These are phyloP conservation scores for Saccharomyces hybrid DNA, from an alignment of 1,139 yeast genomes.

Conservation along the genomic window DNA sequence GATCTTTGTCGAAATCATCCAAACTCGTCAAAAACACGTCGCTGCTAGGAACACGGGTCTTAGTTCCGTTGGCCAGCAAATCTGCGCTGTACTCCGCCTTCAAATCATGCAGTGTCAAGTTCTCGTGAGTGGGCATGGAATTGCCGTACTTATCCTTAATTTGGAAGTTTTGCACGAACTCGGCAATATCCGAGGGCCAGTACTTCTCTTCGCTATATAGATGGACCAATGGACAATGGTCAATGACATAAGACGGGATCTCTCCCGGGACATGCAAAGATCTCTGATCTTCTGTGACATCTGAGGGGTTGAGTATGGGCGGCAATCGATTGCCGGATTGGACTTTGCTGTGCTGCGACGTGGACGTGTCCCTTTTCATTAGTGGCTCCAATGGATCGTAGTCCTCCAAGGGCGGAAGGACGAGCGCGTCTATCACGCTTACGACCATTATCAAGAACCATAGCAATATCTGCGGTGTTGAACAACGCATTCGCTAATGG, in stretches of 20 bases:
- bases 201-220: constrained; percentile 80
- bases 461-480: not conserved
- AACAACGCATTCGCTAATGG: not conserved
- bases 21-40: constrained; percentile 51
- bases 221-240: constrained; percentile 71
- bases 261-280: constrained; percentile 33
- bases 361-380: not conserved
- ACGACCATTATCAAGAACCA: not conserved
- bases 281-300: constrained; percentile 13
- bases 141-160: constrained; percentile 31
- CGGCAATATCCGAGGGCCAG: constrained; percentile 67
- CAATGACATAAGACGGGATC: constrained; percentile 62
- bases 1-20: constrained; percentile 54
- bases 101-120: constrained; percentile 18
- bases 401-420: not conserved
- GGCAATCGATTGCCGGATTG: constrained; percentile 7
- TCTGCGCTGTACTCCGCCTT: constrained; percentile 15
- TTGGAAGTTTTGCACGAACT: constrained; percentile 57
- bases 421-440: not conserved
- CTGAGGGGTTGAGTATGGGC: constrained; percentile 14
- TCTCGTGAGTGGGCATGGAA: constrained; percentile 30
- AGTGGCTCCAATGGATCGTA: not conserved
- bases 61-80: constrained; percentile 15
- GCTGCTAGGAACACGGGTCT: constrained; percentile 18
- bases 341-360: not conserved